Base-by-base conservation (phyloP, 2,329 filamentous ascomycete genomes). In the Claviceps fusiformis region DNA sequence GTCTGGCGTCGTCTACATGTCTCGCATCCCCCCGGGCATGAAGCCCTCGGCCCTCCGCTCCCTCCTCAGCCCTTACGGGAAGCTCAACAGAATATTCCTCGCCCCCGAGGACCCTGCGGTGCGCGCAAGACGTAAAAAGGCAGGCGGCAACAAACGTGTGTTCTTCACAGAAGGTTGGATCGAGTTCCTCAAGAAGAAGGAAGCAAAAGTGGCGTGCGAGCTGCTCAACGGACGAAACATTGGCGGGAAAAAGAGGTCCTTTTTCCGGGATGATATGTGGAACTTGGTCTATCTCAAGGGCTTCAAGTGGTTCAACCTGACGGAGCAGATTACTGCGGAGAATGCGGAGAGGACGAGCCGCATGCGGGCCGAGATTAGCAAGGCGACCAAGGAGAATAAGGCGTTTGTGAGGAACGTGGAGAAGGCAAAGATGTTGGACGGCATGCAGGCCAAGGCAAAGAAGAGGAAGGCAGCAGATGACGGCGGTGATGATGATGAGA, bases 211-310 rank as follows among this genome's bases (percentile, higher is more conserved):
- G n/a, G 85, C 81, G 0, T 87, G 83, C 52, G 85, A 89, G 61
- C 76, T 86, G 31, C 74, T 95, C 52, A 95, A 95, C 65, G 85
- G 86, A 46, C 80, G 80, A 59, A 87, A 79, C 13, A 87, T 93
- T 57, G 88, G 88, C 52, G 89, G 89, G 31, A 91, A 91, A 72
- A 95, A 95, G 72, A 80, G 87, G 13, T 81, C 79, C 51, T 89
- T 87, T 67, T 95, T 92, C 72, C 82, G 87, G 62, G 89, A 95
- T 67, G 89, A 95, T 67, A 78, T 95, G 48, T 95, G 89, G 89
- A 91, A 86, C 62, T 73, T 93, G 59, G 78, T 87, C 58, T 95
- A 95, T 65, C 72, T 95, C 59, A 85, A 81, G 59, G 87, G 87
- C 1, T 92, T 93, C 73, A 93, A 92, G 70, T 95, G 89, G 89